Evolutionary conservation across 208 protist genomes (phyloP), one percentile per base, ranked within the genome.

Genomic region (Porcisia hertigi): DNA sequence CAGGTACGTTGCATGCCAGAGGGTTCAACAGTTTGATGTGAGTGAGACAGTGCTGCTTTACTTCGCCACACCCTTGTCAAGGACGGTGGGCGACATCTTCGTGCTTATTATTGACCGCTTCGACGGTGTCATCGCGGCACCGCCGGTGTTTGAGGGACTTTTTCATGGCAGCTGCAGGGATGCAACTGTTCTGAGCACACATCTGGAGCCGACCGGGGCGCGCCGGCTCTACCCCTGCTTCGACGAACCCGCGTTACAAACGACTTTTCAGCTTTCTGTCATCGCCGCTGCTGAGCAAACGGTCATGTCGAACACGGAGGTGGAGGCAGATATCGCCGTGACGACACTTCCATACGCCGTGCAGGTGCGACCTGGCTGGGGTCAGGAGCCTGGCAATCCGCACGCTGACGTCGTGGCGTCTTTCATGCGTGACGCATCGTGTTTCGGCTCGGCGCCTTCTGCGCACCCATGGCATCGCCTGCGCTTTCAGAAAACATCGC

Each of bases 141-240:
- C 36, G 14, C 25, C 65, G 0, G n/a, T 45, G 12, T 79, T 80
- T 9, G 20, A 75, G 11, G 90, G 90, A 0, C 52, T 92, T 20
- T 92, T 83, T 71, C 84, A 85, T 54, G 84, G 76, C 25, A 79
- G 72, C 71, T 34, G 20, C n/a, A 66, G 60, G 23, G 80, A 94
- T 55, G 71, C 45, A 5, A 63, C 75, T 23, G 82, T 84, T 57
- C 64, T 95, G 59, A 73, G 86, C 53, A 96, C 91, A 3, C 88
- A 93, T 57, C 80, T 94, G 9, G 89, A 94, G 75, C 91, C 91
- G 25, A 85, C 86, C 41, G 73, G 85, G 47, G 88, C 91, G 7
- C 82, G 91, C 14, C 74, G 77, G 1, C 55, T 94, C 23, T 88
- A 83, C 60, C 91, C 91, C 1, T 96, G 91, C 78, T 94, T 89